A percentile compares a stretch with the other conserved stretches of the same genome.
These are phyloP conservation scores for Daedaleopsis sinensis DNA, from an alignment of 768 basidiomycete species.

Conservation along the genomic window DNA sequence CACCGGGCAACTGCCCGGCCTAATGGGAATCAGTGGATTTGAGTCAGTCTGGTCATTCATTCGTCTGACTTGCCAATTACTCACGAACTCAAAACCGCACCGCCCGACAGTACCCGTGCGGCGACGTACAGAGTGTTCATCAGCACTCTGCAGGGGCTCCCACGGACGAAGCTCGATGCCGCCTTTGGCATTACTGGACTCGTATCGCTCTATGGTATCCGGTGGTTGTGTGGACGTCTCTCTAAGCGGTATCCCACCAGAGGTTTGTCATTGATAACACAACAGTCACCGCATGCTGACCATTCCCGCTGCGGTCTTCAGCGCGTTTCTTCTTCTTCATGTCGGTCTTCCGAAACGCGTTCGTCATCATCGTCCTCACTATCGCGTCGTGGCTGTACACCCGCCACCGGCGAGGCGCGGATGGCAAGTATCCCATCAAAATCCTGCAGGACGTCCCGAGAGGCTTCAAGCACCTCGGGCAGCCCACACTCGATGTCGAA, in stretches of 20 bases:
- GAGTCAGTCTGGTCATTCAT: conserved; percentile 49
- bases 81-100: conserved; percentile 16
- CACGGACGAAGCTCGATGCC: conserved; percentile 71
- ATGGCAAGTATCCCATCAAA: conserved; percentile 78
- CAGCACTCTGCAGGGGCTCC: conserved; percentile 84
- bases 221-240: conserved; percentile 55
- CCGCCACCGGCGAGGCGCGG: conserved; percentile 54
- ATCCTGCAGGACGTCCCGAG: conserved; percentile 82
- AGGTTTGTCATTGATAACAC: neutral
- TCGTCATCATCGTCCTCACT: conserved; percentile 86
- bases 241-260: conserved; percentile 5
- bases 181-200: conserved; percentile 86
- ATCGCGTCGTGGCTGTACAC: conserved; percentile 85
- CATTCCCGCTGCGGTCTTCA: conserved; percentile 26
- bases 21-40: conserved; percentile 86
- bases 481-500: conserved; percentile 45
- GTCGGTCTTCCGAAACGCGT: conserved; percentile 74
- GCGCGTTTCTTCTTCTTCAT: conserved; percentile 77
- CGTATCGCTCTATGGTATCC: conserved; percentile 67
- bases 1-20: conserved; percentile 80
- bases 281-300: conserved; percentile 1
- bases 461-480: conserved; percentile 66
- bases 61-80: neutral
- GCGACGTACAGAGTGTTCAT: conserved; percentile 87
- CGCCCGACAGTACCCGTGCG: conserved; percentile 69